Evolutionary conservation across 257 asterid genomes (phyloP), one percentile per base, ranked within the genome.

Genomic region (Echium plantagineum): DNA sequence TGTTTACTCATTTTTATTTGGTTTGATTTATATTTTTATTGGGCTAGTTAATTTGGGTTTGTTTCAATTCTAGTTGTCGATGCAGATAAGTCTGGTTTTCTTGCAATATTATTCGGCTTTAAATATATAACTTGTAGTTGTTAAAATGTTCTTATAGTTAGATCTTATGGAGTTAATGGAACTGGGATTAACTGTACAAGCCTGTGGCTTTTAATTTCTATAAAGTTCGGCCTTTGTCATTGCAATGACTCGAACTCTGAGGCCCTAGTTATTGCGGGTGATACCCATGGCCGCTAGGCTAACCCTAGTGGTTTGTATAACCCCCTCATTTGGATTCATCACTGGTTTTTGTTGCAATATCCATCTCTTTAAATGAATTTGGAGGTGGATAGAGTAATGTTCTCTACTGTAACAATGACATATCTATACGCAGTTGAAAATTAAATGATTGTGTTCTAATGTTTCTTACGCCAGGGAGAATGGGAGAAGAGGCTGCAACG

Each of bases 391-490:
- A 35, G 10, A 35, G 2, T 35, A 4, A 4, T 35, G 13, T 7
- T 35, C 13, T 52, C 19, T 18, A 31, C 31, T 52, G 12, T 20
- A 7, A 3, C 48, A 35, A 21, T 1, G 16, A 9, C 17, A 13
- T 21, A 12, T 32, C 38, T 6, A 0, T 21, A 21, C 18, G 15
- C 28, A 19, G 17, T 55, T 17, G 58, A 49, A 21, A 51, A 22
- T 55, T 22, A 22, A 13, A 24, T 5, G 21, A 16, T 31, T 4
- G 18, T 18, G 57, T 48, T 68, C 21, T 56, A 52, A 61, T 81
- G 72, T 74, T 74, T 75, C 68, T 75, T 75, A 64, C 72, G 72
- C 81, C 81, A 77, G 90, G 76, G 61, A 66, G 59, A 69, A 76
- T 59, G 57, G 75, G 59, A 64, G 66, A 55, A 57, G 77, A 22